Conservation (phyloP, 1,284 basidiomycete genomes). For the Trichosporon ovoides region DNA sequence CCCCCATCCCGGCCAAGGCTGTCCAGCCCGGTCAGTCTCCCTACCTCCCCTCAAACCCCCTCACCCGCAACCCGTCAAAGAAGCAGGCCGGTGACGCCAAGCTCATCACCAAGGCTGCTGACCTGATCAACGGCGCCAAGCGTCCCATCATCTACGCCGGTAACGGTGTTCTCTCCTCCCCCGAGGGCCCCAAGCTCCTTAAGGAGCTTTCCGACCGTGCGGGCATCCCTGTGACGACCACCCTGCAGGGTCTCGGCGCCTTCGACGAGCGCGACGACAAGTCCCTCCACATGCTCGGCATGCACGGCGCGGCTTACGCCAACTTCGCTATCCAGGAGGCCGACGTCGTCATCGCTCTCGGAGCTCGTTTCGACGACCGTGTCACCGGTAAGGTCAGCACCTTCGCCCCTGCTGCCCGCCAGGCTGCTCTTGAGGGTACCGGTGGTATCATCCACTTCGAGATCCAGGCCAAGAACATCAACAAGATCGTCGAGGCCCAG, state of each 20-base stretch:
- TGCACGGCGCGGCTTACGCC: constrained; percentile 97
- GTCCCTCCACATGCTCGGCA: constrained; percentile 95
- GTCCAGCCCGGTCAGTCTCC: constrained; percentile 78
- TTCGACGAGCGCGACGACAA: constrained; percentile 87
- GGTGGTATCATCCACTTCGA: constrained; percentile 99
- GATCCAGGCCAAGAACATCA: constrained; percentile 97
- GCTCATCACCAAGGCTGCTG: constrained; percentile 75
- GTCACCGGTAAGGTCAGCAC: constrained; percentile 86
- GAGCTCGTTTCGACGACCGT: constrained; percentile 95
- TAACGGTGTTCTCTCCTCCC: constrained; percentile 78
- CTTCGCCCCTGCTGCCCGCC: constrained; percentile 85
- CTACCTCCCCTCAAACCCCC: constrained; percentile 64
- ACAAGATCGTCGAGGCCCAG: constrained; percentile 94
- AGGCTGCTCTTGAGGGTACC: constrained; percentile 75
- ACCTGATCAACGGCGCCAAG: constrained; percentile 85
- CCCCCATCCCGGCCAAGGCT: constrained; percentile 78
- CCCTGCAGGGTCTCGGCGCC: constrained; percentile 91
- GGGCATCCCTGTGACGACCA: constrained; percentile 95
- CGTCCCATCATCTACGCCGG: constrained; percentile 92
- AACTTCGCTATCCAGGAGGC: constrained; percentile 97
- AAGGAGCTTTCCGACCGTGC: constrained; percentile 73
- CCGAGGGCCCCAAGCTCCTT: constrained; percentile 77
- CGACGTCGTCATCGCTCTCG: constrained; percentile 95
- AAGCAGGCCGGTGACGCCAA: constrained; percentile 60
- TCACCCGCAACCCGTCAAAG: constrained; percentile 54